Evolutionary conservation across 805 yeast genomes (phyloP), one percentile per base, ranked within the genome.

Genomic region (Grigorovia transvaalensis): DNA sequence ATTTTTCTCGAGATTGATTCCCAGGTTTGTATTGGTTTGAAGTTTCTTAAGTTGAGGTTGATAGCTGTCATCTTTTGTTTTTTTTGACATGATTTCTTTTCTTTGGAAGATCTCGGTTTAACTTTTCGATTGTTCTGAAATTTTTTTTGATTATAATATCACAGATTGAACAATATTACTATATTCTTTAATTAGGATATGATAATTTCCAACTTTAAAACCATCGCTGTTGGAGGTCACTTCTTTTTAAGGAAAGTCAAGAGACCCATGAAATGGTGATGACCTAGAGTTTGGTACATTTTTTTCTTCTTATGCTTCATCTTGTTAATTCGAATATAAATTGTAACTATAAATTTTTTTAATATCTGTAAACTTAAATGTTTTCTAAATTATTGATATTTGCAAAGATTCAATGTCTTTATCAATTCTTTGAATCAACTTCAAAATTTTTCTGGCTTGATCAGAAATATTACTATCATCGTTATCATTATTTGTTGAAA

Each of bases 141-240:
- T 13, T 15, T 38, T 13, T 11, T 38, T 13, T 11, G 42, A 38
- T 38, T 38, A 18, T 50, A 50, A 46, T 52, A 55, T 55, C 57
- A 49, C 19, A 55, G 35, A 54, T 54, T 50, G 42, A 54, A 48
- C 52, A 18, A 52, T 20, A 46, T 38, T 43, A 46, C 35, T 29
- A 40, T 15, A 18, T 38, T 30, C 35, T 48, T 35, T 40, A 33
- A 47, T 42, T 48, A 30, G 46, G 9, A 18, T 13, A 19, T 42
- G 29, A n/a, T 40, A 43, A 44, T 54, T 58, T 59, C 72, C 93
- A 82, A 80, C 88, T 83, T 85, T 87, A 88, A 88, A 88, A 88
- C 96, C 96, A 88, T 88, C 88, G 96, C 90, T 80, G 87, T 84
- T 83, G 69, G 89, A 88, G 96, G 95, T 84, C 83, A 88, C 88